Evolutionary conservation across 179 eudicot species (phyloP), one percentile per base, ranked within the genome.

Genomic region (Dionaea muscipula): DNA sequence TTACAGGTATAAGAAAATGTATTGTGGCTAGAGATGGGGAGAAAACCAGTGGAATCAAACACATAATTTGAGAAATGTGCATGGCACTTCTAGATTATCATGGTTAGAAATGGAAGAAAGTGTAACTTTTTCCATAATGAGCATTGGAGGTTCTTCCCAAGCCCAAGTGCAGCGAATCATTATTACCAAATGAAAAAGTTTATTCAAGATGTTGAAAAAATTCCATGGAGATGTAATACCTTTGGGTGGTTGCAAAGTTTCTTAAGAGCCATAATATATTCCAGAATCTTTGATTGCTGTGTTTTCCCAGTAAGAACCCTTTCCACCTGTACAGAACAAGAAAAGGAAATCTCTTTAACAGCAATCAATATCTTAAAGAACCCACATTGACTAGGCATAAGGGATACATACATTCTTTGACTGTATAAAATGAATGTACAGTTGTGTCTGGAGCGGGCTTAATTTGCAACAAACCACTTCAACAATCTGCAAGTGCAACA

Each of bases 171-270:
- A 31, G 35, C 35, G 5, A 31, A 6, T 31, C 0, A 31, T 31
- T 31, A 11, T 4, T 31, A 31, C 10, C 10, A 31, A 4, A 4
- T 11, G 35, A 31, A 31, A 11, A 31, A 31, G 35, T 6, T 3
- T 31, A 11, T 31, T 31, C 8, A 31, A 31, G 35, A 31, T 6
- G 8, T 11, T 4, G 10, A 4, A 31, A 31, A 4, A 31, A 1
- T 11, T 18, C 7, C 20, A 4, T 5, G 26, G 20, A 26, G 13
- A 53, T 27, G 44, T 37, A 26, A 48, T 81, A 93, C 99, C 99
- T 93, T 93, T 39, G 99, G 99, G 62, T 93, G 99, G 65, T 93
- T 93, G 85, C 99, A 93, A 47, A 93, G 96, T 81, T 93, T 93
- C 81, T 93, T 93, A 23, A 93, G 82, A 59, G 85, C 96, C 57